Conservation (phyloP, 2,329 filamentous ascomycete genomes). For the Drechslerella coelobrocha region DNA sequence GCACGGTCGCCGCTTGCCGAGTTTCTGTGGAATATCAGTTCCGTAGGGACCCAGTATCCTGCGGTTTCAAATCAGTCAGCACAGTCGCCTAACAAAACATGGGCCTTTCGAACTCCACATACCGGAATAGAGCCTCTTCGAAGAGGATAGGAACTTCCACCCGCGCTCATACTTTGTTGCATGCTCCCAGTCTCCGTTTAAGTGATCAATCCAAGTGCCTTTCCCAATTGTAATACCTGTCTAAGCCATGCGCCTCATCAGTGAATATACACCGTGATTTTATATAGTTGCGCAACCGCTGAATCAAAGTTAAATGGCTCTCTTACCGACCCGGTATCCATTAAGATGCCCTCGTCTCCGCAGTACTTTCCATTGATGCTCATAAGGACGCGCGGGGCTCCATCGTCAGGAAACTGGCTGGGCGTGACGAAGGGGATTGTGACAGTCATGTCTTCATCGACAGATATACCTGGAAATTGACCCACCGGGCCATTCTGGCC, state of each 20-base stretch:
- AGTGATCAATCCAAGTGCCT: conserved; percentile 27
- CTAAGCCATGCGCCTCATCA: conserved; percentile 1
- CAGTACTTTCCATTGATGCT: conserved; percentile 38
- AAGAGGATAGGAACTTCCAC: conserved; percentile 40
- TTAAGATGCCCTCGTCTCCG: conserved; percentile 24
- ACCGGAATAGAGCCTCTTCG: conserved; percentile 38
- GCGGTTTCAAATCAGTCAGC: not conserved
- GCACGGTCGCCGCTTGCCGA: conserved; percentile 7
- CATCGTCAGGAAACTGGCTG: conserved; percentile 27
- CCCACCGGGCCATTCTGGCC: too few species aligned
- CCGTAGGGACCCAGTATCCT: conserved; percentile 45
- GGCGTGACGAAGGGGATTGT: conserved; percentile 22
- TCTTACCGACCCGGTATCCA: conserved; percentile 47
- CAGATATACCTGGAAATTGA: not conserved
- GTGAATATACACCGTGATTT: not conserved
- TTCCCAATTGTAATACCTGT: conserved; percentile 41
- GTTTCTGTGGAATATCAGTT: conserved; percentile 21
- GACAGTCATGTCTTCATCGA: conserved; percentile 9
- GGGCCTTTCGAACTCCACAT: not conserved
- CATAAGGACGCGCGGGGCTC: conserved; percentile 24
- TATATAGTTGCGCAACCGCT: too few species aligned
- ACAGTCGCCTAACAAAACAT: not conserved
- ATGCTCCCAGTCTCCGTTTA: conserved; percentile 30
- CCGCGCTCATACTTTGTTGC: conserved; percentile 14
- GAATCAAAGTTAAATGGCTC: not conserved